Base-by-base conservation (phyloP, 148 eudicot species). In the Vaccinium macrocarpon region DNA sequence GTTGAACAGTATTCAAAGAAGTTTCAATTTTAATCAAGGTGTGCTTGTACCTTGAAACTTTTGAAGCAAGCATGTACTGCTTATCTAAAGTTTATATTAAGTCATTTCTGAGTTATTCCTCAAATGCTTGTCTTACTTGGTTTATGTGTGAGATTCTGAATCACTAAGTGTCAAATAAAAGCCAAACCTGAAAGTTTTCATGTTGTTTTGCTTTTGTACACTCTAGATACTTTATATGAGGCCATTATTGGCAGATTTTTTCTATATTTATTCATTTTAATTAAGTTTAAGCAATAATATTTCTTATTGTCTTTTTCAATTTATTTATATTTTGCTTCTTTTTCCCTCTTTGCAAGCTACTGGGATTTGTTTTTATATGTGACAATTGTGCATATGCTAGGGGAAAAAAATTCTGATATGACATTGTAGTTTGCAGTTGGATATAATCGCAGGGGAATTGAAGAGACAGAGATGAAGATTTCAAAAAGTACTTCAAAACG, bases 381-480 rank as follows among this genome's bases (percentile, higher is more conserved):
- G 14, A 9, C 1, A 25, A 52, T 50, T 82, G 46, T 11, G 35
- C n/a, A 50, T 49, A 53, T 8, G 70, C 52, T 52, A 14, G 62
- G 23, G 23, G 18, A 52, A 19, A 27, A 4, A 4, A 23, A 62
- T 59, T 21, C 8, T 23, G 2, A n/a, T 14, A 56, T 25, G 3
- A 18, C 66, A 4, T 89, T 76, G 75, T 83, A 94, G 98, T 94
- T 93, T 94, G 98, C 96, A 88, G 90, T 94, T 76, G 93, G 96
- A 62, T 94, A 91, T 76, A 93, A 90, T 86, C 89, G 96, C 87
- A 90, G 96, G 89, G 96, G 98, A 78, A 82, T 94, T 50, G 98
- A 94, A 82, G 95, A 94, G 85, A 88, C 87, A 0, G 89, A 90
- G 89, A 59, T 88, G 86, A 91, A 92, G 83, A 51, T 83, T 77